These are phyloP conservation scores for Phytopythium mirpurense DNA, from an alignment of 352 stramenopile genomes.

Conservation along the genomic window DNA sequence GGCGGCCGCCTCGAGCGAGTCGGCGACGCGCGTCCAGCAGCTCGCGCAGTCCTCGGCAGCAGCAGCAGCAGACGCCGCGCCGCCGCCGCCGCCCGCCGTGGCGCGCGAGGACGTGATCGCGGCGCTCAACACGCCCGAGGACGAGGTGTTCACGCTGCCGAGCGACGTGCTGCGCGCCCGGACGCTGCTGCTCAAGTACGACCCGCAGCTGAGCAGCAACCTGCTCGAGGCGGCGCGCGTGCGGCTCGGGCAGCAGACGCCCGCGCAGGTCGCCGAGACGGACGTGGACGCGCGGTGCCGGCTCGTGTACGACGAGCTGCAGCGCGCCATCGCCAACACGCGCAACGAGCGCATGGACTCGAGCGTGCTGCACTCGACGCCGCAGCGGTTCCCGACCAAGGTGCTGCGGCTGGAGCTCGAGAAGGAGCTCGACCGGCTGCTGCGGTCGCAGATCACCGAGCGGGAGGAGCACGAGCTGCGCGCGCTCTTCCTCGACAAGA, in stretches of 20 bases:
- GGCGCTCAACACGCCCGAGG: conserved; percentile 59
- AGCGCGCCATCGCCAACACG: conserved; percentile 81
- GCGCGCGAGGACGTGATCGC: conserved; percentile 54
- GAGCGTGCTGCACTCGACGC: conserved; percentile 79
- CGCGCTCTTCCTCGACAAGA: conserved; percentile 32
- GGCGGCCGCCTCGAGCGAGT: background rate
- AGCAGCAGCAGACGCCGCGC: conserved; percentile 10
- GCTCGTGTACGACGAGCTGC: conserved; percentile 86
- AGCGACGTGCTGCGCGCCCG: conserved; percentile 52
- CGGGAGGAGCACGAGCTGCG: conserved; percentile 52
- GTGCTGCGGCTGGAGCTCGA: conserved; percentile 89
- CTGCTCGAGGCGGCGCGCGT: conserved; percentile 36
- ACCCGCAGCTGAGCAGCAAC: conserved; percentile 48
- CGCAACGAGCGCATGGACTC: conserved; percentile 90
- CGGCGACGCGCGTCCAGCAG: conserved; percentile 35
- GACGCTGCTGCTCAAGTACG: conserved; percentile 61
- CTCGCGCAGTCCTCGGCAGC: conserved; percentile 18
- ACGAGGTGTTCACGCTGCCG: conserved; percentile 65
- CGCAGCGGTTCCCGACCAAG: conserved; percentile 88
- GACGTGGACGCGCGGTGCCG: conserved; percentile 87
- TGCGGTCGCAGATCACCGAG: conserved; percentile 83
- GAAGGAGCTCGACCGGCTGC: conserved; percentile 86
- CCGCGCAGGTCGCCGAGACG: conserved; percentile 44
- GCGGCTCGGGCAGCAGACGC: conserved; percentile 23
- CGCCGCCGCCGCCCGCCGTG: conserved; percentile 21